A percentile compares a stretch with the other conserved stretches of the same genome.
Evolutionary conservation across 83 land plant species (phyloP).

Genomic region (Diphasiastrum complanatum): DNA sequence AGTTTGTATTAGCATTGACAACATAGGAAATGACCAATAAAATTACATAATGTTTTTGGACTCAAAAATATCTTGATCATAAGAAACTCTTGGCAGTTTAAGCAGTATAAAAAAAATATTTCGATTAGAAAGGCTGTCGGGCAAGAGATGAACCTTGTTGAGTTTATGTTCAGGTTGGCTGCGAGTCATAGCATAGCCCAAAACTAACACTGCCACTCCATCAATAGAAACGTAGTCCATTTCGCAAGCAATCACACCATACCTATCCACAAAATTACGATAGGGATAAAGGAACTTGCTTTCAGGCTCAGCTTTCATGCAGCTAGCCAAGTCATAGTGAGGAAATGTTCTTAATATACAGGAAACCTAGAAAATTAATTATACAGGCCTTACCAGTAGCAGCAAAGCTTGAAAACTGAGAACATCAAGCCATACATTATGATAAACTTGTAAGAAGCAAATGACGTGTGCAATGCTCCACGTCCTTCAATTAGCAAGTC

Average conservation of each 20-base stretch:
- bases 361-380: background rate
- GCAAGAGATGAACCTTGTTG: slow-evolving; percentile 2
- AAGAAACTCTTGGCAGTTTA: too few species aligned
- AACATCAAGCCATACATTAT: slow-evolving; percentile 12
- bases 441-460: slow-evolving; percentile 13
- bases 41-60: too few species aligned
- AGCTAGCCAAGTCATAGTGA: background rate
- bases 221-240: slow-evolving; percentile 15
- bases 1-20: too few species aligned
- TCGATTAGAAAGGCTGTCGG: too few species aligned
- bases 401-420: slow-evolving; percentile 7
- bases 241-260: slow-evolving; percentile 12
- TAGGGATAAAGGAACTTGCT: too few species aligned
- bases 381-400: slow-evolving; percentile 10
- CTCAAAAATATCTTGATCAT: too few species aligned
- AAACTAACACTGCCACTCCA: slow-evolving; percentile 5
- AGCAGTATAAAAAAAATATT: too few species aligned
- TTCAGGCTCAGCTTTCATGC: too few species aligned
- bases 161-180: slow-evolving; percentile 11
- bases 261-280: too few species aligned
- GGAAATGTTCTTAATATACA: background rate
- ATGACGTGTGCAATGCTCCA: slow-evolving; percentile 10
- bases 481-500: slow-evolving; percentile 8
- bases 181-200: slow-evolving; percentile 13
- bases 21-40: too few species aligned